Conservation (phyloP, 768 basidiomycete species). For the Tylopilus subfusipes region DNA sequence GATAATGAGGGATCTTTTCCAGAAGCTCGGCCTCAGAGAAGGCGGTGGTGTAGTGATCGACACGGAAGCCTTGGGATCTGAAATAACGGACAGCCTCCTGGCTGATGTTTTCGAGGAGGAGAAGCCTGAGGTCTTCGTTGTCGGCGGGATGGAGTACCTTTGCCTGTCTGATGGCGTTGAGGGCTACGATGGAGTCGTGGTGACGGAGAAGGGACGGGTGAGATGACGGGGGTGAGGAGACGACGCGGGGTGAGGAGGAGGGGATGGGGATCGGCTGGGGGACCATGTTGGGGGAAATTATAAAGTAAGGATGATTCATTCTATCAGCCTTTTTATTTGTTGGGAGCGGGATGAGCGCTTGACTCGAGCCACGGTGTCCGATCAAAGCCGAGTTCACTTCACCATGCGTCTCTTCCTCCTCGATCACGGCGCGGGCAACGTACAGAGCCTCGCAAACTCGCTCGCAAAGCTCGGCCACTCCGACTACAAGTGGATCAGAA, state of each 20-base stretch:
- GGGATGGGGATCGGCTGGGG: slow-evolving; percentile 44
- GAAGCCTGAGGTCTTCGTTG: slow-evolving; percentile 74
- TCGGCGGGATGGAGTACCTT: slow-evolving; percentile 80
- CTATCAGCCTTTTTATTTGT: not conserved
- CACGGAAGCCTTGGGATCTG: slow-evolving; percentile 80
- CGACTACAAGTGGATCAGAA: slow-evolving; percentile 81
- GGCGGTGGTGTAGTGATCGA: slow-evolving; percentile 84
- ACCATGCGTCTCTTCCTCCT: slow-evolving; percentile 75
- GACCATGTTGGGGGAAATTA: slow-evolving; percentile 38
- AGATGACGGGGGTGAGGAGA: slow-evolving; percentile 52
- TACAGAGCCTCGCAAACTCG: slow-evolving; percentile 91
- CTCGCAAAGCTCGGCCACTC: slow-evolving; percentile 77
- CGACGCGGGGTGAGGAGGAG: slow-evolving; percentile 27
- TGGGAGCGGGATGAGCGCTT: too few species aligned
- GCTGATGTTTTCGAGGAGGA: slow-evolving; percentile 95
- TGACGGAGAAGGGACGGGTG: slow-evolving; percentile 38
- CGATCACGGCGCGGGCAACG: slow-evolving; percentile 96
- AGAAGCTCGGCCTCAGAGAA: slow-evolving; percentile 94
- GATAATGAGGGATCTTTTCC: slow-evolving; percentile 75
- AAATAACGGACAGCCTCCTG: slow-evolving; percentile 82
- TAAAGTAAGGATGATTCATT: not conserved
- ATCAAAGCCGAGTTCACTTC: not conserved
- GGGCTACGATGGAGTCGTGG: slow-evolving; percentile 30
- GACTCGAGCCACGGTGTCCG: too few species aligned
- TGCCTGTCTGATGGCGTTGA: slow-evolving; percentile 47